Evolutionary conservation across 208 protist species (phyloP).

Genomic region (Wallacemonas sp.): DNA sequence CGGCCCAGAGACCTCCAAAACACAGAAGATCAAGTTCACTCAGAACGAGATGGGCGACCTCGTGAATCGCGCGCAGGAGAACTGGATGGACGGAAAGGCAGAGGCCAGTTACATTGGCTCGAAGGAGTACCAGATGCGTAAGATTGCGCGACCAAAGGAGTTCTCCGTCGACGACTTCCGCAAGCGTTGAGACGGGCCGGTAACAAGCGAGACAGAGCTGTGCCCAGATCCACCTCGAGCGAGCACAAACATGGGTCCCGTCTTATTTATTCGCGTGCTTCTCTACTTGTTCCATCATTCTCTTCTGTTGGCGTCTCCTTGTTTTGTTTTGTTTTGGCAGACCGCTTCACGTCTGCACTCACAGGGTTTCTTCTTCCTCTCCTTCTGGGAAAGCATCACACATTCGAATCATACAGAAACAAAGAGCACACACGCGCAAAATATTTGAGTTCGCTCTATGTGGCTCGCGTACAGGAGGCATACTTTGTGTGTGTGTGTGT

Average conservation of each 20-base stretch:
- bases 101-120: constrained; percentile 87
- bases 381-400: too few relatives aligned
- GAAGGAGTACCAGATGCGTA: constrained; percentile 86
- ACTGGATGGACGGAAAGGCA: constrained; percentile 74
- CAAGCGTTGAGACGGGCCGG: constrained; percentile 44
- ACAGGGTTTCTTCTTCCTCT: too few relatives aligned
- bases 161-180: constrained; percentile 81
- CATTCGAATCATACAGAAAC: too few relatives aligned
- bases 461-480: too few relatives aligned
- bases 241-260: too few relatives aligned
- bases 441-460: too few relatives aligned
- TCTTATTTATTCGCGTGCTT: too few relatives aligned
- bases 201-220: neutral
- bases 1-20: constrained; percentile 51
- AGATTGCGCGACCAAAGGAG: constrained; percentile 83
- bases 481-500: too few relatives aligned
- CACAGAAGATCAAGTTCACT: constrained; percentile 74
- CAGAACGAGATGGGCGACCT: constrained; percentile 63
- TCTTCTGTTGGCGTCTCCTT: neutral
- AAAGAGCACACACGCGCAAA: too few relatives aligned
- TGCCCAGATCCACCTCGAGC: too few relatives aligned
- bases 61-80: constrained; percentile 75
- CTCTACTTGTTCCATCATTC: constrained; percentile 4
- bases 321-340: too few relatives aligned
- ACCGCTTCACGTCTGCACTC: too few relatives aligned